Evolutionary conservation across 176 grass and related monocot species (phyloP).

Genomic region (Juncus effusus): DNA sequence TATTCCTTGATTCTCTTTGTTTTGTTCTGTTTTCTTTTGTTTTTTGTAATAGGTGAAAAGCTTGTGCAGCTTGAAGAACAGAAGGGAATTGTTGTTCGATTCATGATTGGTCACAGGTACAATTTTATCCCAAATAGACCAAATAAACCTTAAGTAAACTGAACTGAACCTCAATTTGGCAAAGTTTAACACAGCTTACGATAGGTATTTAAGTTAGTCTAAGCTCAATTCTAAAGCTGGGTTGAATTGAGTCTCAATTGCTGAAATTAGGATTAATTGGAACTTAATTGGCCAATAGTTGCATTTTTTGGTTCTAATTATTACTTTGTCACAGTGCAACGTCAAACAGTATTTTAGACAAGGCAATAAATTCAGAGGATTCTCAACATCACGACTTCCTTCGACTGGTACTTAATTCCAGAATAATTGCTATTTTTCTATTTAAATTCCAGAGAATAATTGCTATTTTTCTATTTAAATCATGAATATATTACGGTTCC

Average conservation of each 20-base stretch:
- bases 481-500: too few relatives aligned
- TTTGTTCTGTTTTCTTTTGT: constrained; percentile 26
- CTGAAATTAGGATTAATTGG: too few relatives aligned
- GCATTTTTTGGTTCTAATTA: too few relatives aligned
- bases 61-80: constrained; percentile 68
- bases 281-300: too few relatives aligned
- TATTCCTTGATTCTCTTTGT: constrained; percentile 18
- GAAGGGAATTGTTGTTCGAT: constrained; percentile 89
- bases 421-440: constrained; percentile 5
- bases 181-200: not conserved
- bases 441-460: too few relatives aligned
- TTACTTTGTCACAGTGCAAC: constrained; percentile 50
- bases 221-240: not conserved
- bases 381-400: constrained; percentile 84
- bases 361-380: constrained; percentile 83
- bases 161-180: constrained; percentile 14
- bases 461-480: too few relatives aligned
- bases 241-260: too few relatives aligned
- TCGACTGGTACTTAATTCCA: constrained; percentile 54
- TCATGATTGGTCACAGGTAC: constrained; percentile 98
- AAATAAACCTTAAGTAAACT: not conserved
- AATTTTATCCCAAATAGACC: constrained; percentile 14
- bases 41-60: constrained; percentile 50
- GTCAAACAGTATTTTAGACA: constrained; percentile 92
- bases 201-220: not conserved